Base-by-base conservation (phyloP, 148 eudicot genomes). In the Chenopodium formosanum region DNA sequence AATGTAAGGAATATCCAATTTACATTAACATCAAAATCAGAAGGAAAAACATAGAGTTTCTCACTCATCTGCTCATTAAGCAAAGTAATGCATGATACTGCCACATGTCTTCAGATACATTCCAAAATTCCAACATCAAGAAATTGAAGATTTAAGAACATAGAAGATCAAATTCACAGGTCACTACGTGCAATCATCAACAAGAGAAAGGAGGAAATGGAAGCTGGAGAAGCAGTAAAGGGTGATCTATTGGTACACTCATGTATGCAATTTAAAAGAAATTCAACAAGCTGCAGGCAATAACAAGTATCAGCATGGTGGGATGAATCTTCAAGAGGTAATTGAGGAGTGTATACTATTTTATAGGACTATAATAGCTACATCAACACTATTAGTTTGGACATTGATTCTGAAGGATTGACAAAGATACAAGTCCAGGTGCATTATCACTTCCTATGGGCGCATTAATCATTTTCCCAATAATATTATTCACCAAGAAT, bases 311-410 rank as follows among this genome's bases (percentile, higher is more conserved):
- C 48, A 22, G 3, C 78, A 74, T 22, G 44, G 29, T 27, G 82
- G 79, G 71, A 73, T 83, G 70, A 83, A 56, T 68, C 70, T 83
- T 22, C 70, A 83, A 66, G 85, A 83, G 66, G 79, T 83, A 32
- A 74, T 74, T 69, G 85, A 83, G 40, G 82, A 83, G n/a, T 74
- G 85, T 37, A 83, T 79, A 75, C 62, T 75, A 32, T 83, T 83
- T 70, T 83, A 83, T 70, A 25, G 25, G 25, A 25, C 25, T 25
- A 25, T 25, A 25, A 25, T 25, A 63, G 75, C 85, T 8, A 83
- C 85, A 73, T 83, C 85, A 2, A 9, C 23, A 46, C 47, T 83
- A 16, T 52, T 83, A 2, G 79, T 79, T 2, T 83, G 82, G 82
- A 50, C 82, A 20, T 56, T 83, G 70, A 44, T 83, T n/a, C 56